Evolutionary conservation across 768 basidiomycete genomes (phyloP).

Genomic region (Trametes meyenii): DNA sequence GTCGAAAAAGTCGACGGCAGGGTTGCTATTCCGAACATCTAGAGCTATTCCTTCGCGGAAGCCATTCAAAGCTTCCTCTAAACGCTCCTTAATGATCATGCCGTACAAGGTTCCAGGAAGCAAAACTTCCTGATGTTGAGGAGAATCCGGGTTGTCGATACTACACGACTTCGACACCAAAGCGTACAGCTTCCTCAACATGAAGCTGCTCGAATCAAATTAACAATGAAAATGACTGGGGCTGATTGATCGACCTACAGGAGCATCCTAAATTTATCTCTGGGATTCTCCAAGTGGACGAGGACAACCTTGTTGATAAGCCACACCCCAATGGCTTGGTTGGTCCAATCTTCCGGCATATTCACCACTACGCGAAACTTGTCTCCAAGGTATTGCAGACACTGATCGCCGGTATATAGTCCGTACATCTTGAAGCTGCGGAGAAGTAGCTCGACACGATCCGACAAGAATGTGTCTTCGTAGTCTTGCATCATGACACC

Average conservation of each 20-base stretch:
- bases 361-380: conserved; percentile 93
- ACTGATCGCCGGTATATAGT: conserved; percentile 86
- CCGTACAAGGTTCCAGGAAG: conserved; percentile 90
- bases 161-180: conserved; percentile 89
- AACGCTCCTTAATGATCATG: conserved; percentile 97
- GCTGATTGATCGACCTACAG: conserved; percentile 57
- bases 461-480: conserved; percentile 95
- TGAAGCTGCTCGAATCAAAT: conserved; percentile 62
- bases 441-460: conserved; percentile 91
- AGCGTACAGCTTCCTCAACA: conserved; percentile 94
- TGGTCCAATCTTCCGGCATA: conserved; percentile 92
- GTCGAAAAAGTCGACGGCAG: conserved; percentile 84
- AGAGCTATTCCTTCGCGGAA: conserved; percentile 67
- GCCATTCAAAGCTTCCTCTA: conserved; percentile 85
- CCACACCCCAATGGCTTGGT: conserved; percentile 78
- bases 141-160: conserved; percentile 97
- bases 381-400: conserved; percentile 92
- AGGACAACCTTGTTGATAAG: conserved; percentile 84
- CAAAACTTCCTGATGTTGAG: conserved; percentile 97
- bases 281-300: conserved; percentile 83
- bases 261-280: conserved; percentile 95
- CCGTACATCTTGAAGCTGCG: conserved; percentile 95
- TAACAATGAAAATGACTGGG: neutral
- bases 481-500: conserved; percentile 96
- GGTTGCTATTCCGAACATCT: conserved; percentile 77